A percentile compares a stretch with the other conserved stretches of the same genome.
These are phyloP conservation scores for Lasiosphaeris hirsuta DNA, from an alignment of 495 filamentous ascomycete species.

Conservation along the genomic window DNA sequence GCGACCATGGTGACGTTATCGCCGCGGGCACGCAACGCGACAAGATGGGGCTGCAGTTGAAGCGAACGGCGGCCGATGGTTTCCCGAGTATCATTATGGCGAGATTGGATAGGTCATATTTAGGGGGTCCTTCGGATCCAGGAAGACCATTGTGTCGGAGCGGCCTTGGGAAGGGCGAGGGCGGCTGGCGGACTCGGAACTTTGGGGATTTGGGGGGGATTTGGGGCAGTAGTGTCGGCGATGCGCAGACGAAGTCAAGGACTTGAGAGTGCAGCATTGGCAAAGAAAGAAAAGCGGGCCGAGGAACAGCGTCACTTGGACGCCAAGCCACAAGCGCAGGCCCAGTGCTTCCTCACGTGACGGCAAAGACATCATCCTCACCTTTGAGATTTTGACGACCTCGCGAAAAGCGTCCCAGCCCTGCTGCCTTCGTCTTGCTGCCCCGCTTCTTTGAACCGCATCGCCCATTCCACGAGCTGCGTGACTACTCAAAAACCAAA, in stretches of 20 bases:
- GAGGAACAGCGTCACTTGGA: not conserved
- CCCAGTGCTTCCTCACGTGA: slow-evolving; percentile 10
- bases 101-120: slow-evolving; percentile 26
- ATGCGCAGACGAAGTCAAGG: too few relatives aligned
- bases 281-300: too few relatives aligned
- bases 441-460: slow-evolving; percentile 3
- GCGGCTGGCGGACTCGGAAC: not conserved
- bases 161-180: not conserved
- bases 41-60: slow-evolving; percentile 19
- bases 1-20: slow-evolving; percentile 32
- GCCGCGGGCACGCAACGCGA: slow-evolving; percentile 17
- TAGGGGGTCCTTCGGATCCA: slow-evolving; percentile 3
- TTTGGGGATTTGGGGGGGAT: not conserved
- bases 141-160: slow-evolving; percentile 15
- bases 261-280: too few relatives aligned
- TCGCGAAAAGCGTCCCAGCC: slow-evolving; percentile 10
- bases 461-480: not conserved
- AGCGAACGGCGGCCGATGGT: slow-evolving; percentile 27
- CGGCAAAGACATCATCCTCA: not conserved
- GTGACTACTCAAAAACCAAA: not conserved
- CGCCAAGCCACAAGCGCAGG: not conserved
- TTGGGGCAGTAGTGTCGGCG: too few relatives aligned
- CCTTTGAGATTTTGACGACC: slow-evolving; percentile 13
- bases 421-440: slow-evolving; percentile 7
- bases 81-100: slow-evolving; percentile 33